Conservation (phyloP, 129 eudicot species). For the Centaurea solstitialis region DNA sequence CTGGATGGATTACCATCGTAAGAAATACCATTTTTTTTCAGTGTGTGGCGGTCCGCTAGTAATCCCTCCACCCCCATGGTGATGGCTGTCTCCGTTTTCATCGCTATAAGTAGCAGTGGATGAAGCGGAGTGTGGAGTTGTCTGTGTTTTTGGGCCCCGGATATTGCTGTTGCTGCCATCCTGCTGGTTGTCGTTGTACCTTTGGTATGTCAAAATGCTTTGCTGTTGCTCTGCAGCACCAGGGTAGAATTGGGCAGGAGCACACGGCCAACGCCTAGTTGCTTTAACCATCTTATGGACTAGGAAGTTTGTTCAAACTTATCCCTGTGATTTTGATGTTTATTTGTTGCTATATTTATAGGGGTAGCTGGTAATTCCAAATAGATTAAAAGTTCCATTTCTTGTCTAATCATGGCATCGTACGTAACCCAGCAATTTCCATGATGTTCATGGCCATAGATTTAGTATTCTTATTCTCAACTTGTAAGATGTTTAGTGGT, state of each 20-base stretch:
- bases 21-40: not conserved
- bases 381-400: conserved; percentile 24
- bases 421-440: not conserved
- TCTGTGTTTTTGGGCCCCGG: not conserved
- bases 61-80: not conserved
- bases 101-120: not conserved
- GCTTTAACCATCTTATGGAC: conserved; percentile 28
- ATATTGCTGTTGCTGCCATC: conserved; percentile 1
- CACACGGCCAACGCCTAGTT: not conserved
- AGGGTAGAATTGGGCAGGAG: not conserved
- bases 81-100: conserved; percentile 11
- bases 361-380: conserved; percentile 13
- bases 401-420: conserved; percentile 9
- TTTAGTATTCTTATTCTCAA: not conserved
- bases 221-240: conserved; percentile 23
- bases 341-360: conserved; percentile 20
- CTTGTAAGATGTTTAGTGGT: not conserved
- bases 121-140: not conserved
- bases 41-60: not conserved
- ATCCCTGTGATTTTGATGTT: not conserved
- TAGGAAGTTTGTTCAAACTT: not conserved
- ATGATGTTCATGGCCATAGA: not conserved
- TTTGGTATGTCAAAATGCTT: conserved; percentile 13
- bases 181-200: not conserved
- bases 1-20: not conserved